These are phyloP conservation scores for Jacaranda mimosifolia DNA, from an alignment of 257 asterid species.

Conservation along the genomic window DNA sequence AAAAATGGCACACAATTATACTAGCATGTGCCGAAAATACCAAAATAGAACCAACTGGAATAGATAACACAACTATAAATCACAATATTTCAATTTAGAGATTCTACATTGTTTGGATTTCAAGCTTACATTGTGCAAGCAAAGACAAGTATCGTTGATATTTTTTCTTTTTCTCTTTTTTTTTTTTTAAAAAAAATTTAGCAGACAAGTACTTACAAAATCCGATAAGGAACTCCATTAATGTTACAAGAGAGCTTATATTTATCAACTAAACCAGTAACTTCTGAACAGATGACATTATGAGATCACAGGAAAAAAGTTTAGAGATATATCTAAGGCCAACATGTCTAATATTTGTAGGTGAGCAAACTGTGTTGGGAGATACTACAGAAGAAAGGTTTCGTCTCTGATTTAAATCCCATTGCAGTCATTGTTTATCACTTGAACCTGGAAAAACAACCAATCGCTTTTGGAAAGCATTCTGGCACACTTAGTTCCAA, in stretches of 20 bases:
- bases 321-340: not conserved
- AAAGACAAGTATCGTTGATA: not conserved
- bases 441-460: not conserved
- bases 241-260: not conserved
- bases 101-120: not conserved
- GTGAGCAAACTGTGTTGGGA: not conserved
- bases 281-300: not conserved
- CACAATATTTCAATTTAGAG: constrained; percentile 14
- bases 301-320: not conserved
- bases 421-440: constrained; percentile 1
- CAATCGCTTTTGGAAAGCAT: not conserved
- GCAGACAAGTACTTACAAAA: not conserved
- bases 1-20: not conserved
- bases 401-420: not conserved
- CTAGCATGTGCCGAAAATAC: not conserved
- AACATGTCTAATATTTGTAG: not conserved
- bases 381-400: not conserved
- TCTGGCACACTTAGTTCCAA: not conserved
- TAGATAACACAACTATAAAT: not conserved
- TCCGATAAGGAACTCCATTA: not conserved
- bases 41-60: not conserved
- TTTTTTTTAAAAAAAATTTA: not conserved
- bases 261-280: not conserved
- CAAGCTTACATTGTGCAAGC: not conserved
- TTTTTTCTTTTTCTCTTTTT: not conserved